Evolutionary conservation across 495 filamentous ascomycete genomes (phyloP).

Genomic region (Aspergillus funiculosus): DNA sequence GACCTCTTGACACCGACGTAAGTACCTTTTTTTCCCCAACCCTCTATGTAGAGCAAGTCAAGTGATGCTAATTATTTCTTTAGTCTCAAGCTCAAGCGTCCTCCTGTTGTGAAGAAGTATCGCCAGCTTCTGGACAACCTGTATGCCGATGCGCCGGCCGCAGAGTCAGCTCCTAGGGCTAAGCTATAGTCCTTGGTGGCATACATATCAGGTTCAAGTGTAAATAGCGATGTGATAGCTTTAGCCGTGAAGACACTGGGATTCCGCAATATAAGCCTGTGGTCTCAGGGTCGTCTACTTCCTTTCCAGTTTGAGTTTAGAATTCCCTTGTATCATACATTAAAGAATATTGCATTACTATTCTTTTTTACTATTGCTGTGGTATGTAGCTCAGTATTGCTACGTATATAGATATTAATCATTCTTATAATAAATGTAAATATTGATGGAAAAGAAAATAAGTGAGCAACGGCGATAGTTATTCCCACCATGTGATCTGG

Average conservation of each 20-base stretch:
- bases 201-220: too few species aligned
- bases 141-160: constrained; percentile 64
- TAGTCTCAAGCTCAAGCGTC: constrained; percentile 92
- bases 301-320: not conserved
- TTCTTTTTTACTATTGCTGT: too few species aligned
- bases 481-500: too few species aligned
- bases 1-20: constrained; percentile 94
- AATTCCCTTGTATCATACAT: not conserved
- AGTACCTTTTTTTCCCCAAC: constrained; percentile 41
- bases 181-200: constrained; percentile 35
- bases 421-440: too few species aligned
- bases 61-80: constrained; percentile 29
- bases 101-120: constrained; percentile 75
- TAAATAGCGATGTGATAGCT: too few species aligned
- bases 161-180: constrained; percentile 50
- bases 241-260: too few species aligned
- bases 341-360: too few species aligned
- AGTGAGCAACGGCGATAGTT: too few species aligned
- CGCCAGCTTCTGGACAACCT: constrained; percentile 68
- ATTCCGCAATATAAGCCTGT: too few species aligned
- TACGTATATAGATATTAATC: too few species aligned
- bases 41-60: constrained; percentile 5
- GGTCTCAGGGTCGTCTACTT: too few species aligned
- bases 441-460: not conserved
- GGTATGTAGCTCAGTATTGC: too few species aligned